phyloP scores from a whole-genome alignment of 2,329 filamentous ascomycete genomes.

The Elsinoe ampelina region DNA sequence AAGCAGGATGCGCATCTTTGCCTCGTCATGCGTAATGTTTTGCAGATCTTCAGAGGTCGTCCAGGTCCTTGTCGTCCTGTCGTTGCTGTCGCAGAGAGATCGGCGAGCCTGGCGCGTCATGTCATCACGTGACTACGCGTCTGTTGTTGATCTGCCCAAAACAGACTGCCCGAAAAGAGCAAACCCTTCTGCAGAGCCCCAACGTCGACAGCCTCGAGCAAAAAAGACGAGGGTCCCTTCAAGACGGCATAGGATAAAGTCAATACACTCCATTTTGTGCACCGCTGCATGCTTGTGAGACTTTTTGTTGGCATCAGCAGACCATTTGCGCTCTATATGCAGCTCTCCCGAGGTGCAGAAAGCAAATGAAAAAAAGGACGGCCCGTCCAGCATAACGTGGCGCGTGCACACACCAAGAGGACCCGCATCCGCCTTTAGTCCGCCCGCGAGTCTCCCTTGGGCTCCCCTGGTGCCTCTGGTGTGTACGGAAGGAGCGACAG shows the following conservation, averaged over 20 bases:
- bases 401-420: background rate
- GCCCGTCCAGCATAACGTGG: background rate
- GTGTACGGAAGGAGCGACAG: slow-evolving; percentile 1
- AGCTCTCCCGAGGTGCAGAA: background rate
- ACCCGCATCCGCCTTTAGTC: background rate
- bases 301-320: background rate
- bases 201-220: background rate
- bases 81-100: background rate
- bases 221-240: background rate
- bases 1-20: background rate
- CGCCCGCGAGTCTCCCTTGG: background rate
- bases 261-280: background rate
- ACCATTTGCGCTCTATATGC: background rate
- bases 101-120: background rate
- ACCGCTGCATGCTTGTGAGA: background rate
- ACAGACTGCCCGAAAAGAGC: background rate
- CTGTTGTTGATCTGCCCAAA: slow-evolving; percentile 9
- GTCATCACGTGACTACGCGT: slow-evolving; percentile 9
- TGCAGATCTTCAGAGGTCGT: background rate
- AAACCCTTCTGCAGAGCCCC: slow-evolving; percentile 1
- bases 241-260: background rate
- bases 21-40: background rate
- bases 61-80: background rate
- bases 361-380: background rate
- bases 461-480: background rate